Conservation (phyloP, 176 grass and related monocot species). For the Avena eriantha region DNA sequence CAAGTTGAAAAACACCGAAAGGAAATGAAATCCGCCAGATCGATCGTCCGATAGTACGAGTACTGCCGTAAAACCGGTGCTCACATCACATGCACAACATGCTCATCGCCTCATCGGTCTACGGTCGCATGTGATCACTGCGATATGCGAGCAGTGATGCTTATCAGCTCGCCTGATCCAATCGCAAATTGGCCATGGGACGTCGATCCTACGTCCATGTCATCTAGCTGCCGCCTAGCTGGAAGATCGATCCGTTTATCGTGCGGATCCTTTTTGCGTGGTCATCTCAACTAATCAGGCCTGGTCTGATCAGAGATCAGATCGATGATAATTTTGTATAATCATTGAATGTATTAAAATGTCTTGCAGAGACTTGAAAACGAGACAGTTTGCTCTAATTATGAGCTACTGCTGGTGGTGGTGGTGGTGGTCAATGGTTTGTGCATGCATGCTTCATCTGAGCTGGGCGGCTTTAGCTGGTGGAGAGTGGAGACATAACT, state of each 20-base stretch:
- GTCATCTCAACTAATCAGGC: not conserved
- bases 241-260: slow-evolving; percentile 36
- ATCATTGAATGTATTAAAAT: not conserved
- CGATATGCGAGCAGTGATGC: too few relatives aligned
- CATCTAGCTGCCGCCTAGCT: slow-evolving; percentile 33
- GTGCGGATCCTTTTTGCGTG: not conserved
- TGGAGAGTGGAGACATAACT: slow-evolving; percentile 12
- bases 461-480: slow-evolving; percentile 40
- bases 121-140: too few relatives aligned
- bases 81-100: too few relatives aligned
- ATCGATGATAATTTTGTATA: slow-evolving; percentile 16
- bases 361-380: not conserved
- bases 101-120: too few relatives aligned
- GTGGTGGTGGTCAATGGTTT: slow-evolving; percentile 26
- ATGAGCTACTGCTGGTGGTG: slow-evolving; percentile 6
- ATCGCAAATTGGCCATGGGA: too few relatives aligned
- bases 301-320: not conserved
- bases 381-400: not conserved
- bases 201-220: not conserved
- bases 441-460: not conserved
- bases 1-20: too few relatives aligned
- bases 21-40: too few relatives aligned
- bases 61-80: too few relatives aligned
- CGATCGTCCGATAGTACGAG: too few relatives aligned
- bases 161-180: too few relatives aligned